These are phyloP conservation scores for Leishmania turanica DNA, from an alignment of 208 protist genomes.

Conservation along the genomic window DNA sequence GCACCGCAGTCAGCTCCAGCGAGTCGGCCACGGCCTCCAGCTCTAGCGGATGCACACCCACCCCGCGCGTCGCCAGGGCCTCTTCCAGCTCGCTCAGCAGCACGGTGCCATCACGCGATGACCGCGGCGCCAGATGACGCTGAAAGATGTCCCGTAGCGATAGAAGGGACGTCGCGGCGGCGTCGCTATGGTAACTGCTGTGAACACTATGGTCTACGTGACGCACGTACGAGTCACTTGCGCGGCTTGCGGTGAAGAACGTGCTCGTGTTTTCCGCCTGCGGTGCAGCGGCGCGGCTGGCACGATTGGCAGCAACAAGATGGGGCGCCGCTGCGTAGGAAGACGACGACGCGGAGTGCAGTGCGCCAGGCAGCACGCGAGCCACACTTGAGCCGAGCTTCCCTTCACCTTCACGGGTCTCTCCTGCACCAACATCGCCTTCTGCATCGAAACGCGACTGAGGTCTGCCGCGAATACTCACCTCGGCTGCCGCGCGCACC, in stretches of 20 bases:
- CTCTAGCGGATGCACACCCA: constrained; percentile 45
- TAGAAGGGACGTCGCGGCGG: constrained; percentile 10
- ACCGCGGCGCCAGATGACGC: constrained; percentile 1
- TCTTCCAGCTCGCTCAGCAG: constrained; percentile 39
- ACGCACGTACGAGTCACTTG: not conserved
- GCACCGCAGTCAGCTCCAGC: constrained; percentile 34
- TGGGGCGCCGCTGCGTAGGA: not conserved
- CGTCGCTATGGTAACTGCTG: not conserved
- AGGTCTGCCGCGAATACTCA: not conserved
- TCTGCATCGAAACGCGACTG: not conserved
- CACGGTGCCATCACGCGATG: constrained; percentile 24
- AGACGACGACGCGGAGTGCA: not conserved
- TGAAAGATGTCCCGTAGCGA: constrained; percentile 34
- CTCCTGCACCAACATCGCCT: not conserved
- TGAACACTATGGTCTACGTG: not conserved
- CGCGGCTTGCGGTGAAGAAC: not conserved
- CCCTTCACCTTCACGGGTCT: not conserved
- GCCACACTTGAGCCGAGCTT: not conserved
- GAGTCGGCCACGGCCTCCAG: constrained; percentile 69
- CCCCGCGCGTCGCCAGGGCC: constrained; percentile 27
- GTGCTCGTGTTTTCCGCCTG: not conserved
- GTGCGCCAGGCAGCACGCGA: not conserved
- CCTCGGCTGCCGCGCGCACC: constrained; percentile 10
- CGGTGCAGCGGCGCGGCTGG: not conserved
- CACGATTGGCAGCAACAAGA: not conserved